These are phyloP conservation scores for Acanthochlamys bracteata DNA, from an alignment of 106 monocot species.

Conservation along the genomic window DNA sequence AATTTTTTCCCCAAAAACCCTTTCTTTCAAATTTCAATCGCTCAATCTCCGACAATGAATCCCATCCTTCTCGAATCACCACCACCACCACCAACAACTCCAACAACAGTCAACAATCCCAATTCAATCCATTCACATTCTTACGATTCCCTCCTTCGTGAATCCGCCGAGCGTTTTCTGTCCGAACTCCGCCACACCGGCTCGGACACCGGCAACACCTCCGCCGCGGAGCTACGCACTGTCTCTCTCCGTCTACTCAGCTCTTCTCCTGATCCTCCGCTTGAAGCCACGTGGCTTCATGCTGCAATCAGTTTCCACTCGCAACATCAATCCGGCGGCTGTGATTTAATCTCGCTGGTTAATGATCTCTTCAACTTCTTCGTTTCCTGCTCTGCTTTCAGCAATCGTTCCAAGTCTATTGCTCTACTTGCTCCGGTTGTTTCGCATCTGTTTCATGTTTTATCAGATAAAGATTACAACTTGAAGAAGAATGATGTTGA, in stretches of 20 bases:
- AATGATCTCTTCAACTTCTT: conserved; percentile 58
- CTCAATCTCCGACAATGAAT: conserved; percentile 22
- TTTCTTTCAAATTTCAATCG: neutral
- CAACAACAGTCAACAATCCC: neutral
- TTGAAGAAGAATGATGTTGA: conserved; percentile 42
- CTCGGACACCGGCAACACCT: conserved; percentile 47
- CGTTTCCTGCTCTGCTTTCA: conserved; percentile 47
- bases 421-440: conserved; percentile 72
- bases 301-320: conserved; percentile 51
- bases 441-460: conserved; percentile 38
- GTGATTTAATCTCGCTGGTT: conserved; percentile 23
- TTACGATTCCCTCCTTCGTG: conserved; percentile 47
- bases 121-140: conserved; percentile 11
- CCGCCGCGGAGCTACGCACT: conserved; percentile 58
- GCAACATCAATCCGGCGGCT: conserved; percentile 6
- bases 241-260: conserved; percentile 61
- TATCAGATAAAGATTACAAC: conserved; percentile 26
- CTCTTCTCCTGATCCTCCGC: conserved; percentile 58
- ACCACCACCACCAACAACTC: neutral
- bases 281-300: conserved; percentile 83
- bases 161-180: conserved; percentile 64
- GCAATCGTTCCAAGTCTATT: conserved; percentile 37
- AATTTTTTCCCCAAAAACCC: conserved; percentile 9
- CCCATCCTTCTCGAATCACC: conserved; percentile 50
- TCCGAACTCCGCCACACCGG: conserved; percentile 21